Percentiles rank a stretch among this genome's conserved stretches.
phyloP scores from a whole-genome alignment of 1,284 basidiomycete species.

The Gymnopus androsaceus region DNA sequence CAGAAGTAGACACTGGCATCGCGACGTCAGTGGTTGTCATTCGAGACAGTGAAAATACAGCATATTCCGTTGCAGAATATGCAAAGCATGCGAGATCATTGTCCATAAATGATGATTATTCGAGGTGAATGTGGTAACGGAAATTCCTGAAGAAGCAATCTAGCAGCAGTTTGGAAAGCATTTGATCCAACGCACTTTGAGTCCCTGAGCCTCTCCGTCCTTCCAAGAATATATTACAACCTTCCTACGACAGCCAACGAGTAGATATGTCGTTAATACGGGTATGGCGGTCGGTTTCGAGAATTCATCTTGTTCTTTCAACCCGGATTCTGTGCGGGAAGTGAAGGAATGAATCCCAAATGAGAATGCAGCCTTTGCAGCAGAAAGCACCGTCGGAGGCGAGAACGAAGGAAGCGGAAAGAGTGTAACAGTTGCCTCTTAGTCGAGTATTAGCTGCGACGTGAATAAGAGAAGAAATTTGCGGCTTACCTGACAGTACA shows the following conservation, averaged over 20 bases:
- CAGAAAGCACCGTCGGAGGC: conserved; percentile 70
- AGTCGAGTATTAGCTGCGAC: background rate
- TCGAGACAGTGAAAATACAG: conserved; percentile 67
- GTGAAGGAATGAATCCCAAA: conserved; percentile 75
- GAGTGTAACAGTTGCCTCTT: conserved; percentile 65
- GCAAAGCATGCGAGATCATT: conserved; percentile 70
- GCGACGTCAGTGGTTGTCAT: conserved; percentile 61
- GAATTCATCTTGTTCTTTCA: conserved; percentile 23
- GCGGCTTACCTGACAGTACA: conserved; percentile 74
- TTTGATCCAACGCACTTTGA: conserved; percentile 56
- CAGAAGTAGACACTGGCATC: conserved; percentile 48
- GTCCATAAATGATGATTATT: conserved; percentile 68
- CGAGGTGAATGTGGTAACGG: conserved; percentile 84
- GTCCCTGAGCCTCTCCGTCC: conserved; percentile 78
- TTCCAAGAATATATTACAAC: conserved; percentile 87
- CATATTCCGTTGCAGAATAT: conserved; percentile 76
- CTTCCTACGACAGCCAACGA: conserved; percentile 85
- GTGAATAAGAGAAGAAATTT: background rate
- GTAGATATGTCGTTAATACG: conserved; percentile 71
- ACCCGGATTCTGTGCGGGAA: conserved; percentile 39
- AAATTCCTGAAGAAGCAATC: conserved; percentile 60
- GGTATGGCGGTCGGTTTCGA: conserved; percentile 49
- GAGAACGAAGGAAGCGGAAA: conserved; percentile 66
- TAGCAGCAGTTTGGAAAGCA: conserved; percentile 4
- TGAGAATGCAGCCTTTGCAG: conserved; percentile 79